Conservation (phyloP, 345 rosid species). For the Eucalyptus viminalis region DNA sequence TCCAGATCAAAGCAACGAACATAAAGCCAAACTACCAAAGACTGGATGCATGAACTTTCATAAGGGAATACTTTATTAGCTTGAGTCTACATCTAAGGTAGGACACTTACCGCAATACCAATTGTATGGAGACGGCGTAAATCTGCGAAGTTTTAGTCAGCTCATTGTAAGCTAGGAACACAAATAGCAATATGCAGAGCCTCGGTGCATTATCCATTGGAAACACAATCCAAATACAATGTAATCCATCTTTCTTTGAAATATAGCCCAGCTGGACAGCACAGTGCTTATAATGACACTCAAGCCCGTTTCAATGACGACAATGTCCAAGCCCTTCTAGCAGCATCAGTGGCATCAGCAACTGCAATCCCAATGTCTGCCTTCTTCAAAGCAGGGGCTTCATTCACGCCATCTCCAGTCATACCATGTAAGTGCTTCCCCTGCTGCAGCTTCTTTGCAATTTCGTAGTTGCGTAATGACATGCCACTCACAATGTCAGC, state of each 20-base stretch:
- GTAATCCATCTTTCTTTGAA: slow-evolving; percentile 90
- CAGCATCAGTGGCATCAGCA: slow-evolving; percentile 66
- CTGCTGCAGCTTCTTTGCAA: slow-evolving; percentile 68
- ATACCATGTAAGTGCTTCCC: slow-evolving; percentile 83
- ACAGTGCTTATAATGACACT: slow-evolving; percentile 89
- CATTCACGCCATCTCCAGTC: slow-evolving; percentile 93
- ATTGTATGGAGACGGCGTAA: slow-evolving; percentile 90
- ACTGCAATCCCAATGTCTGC: slow-evolving; percentile 21
- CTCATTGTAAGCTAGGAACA: not conserved
- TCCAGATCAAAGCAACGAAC: slow-evolving; percentile 79
- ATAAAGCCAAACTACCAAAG: slow-evolving; percentile 60
- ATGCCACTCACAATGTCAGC: not conserved
- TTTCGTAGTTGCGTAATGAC: slow-evolving; percentile 74
- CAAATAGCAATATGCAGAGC: not conserved
- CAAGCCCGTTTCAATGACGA: slow-evolving; percentile 76
- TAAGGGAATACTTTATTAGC: not conserved
- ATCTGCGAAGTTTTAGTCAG: slow-evolving; percentile 25
- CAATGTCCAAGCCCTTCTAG: slow-evolving; percentile 83
- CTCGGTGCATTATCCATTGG: not conserved
- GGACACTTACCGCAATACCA: slow-evolving; percentile 59
- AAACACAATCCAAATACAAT: slow-evolving; percentile 14
- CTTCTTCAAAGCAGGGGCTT: slow-evolving; percentile 85
- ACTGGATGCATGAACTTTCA: not conserved
- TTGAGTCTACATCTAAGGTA: not conserved
- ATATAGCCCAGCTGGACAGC: slow-evolving; percentile 79